These are phyloP conservation scores for Xylariomycetidae sp. DNA, from an alignment of 2,329 filamentous ascomycete genomes.

Conservation along the genomic window DNA sequence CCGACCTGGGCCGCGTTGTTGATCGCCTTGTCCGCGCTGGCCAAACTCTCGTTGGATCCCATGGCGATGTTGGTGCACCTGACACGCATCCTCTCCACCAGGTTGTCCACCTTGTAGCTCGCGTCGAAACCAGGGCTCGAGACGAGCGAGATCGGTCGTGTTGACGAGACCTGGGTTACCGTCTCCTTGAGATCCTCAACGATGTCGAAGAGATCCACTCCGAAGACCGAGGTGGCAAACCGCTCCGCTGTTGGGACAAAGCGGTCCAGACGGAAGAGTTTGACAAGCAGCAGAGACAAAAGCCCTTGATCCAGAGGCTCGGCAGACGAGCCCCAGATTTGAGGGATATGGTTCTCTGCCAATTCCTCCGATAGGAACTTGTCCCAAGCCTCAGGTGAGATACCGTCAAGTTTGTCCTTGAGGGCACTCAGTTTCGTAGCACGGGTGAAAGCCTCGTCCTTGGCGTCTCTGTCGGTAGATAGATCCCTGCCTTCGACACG, in stretches of 20 bases:
- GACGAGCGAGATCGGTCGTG: conserved; percentile 82
- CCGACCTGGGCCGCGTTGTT: conserved; percentile 86
- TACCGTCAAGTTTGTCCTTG: conserved; percentile 63
- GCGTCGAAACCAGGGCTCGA: conserved; percentile 97
- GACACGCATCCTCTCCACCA: conserved; percentile 79
- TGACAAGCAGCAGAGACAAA: conserved; percentile 81
- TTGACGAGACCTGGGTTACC: conserved; percentile 77
- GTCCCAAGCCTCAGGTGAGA: conserved; percentile 66
- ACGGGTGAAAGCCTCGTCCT: conserved; percentile 63
- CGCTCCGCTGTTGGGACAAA: conserved; percentile 89
- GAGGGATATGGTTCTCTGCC: conserved; percentile 78
- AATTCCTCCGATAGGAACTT: conserved; percentile 80
- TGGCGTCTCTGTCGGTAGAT: conserved; percentile 61
- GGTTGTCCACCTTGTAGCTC: conserved; percentile 95
- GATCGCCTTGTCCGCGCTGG: conserved; percentile 93
- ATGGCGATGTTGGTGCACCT: conserved; percentile 97
- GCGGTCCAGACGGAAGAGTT: conserved; percentile 90
- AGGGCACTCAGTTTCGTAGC: conserved; percentile 68
- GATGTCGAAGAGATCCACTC: conserved; percentile 73
- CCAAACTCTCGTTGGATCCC: conserved; percentile 92
- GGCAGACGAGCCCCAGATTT: conserved; percentile 63
- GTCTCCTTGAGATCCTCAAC: conserved; percentile 83
- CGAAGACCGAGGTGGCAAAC: conserved; percentile 86
- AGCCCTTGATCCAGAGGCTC: conserved; percentile 71
- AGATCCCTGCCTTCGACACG: conserved; percentile 72